Evolutionary conservation across 768 basidiomycete genomes (phyloP), one percentile per base, ranked within the genome.

Genomic region (Serpula lacrymans): DNA sequence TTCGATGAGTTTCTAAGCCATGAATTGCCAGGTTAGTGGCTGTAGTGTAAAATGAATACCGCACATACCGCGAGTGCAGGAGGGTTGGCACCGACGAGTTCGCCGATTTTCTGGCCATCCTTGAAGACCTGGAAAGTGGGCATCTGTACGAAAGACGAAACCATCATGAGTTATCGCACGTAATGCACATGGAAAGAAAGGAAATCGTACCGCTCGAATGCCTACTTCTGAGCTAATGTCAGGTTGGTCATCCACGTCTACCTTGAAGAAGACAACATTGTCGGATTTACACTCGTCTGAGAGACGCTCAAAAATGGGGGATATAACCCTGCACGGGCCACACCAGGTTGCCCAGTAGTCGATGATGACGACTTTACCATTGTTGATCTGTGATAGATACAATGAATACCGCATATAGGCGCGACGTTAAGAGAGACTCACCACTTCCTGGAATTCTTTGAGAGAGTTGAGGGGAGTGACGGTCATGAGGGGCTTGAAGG

Each of bases 221-320:
- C 75, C 75, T 37, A 74, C 77, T 59, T 84, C 80, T 43, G 75
- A 59, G 1, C 75, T 54, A 36, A 85, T 75, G 0, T 72, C 69
- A 4, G 53, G 44, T 38, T 74, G 73, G 26, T 65, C 67, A 50
- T 91, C 88, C 22, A 87, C 75, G 47, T 91, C 78, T 41, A 88
- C 79, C 56, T 84, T 85, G 71, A 81, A 84, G 58, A 86, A 83
- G 13, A 70, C 68, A 40, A 84, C 55, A 10, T 55, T 63, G 2
- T 59, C 45, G 38, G 50, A 54, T 16, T 59, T 55, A 5, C 50
- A 48, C 9, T 52, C 30, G 5, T 60, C 48, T 34, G 58, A 53
- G 47, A 59, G 22, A 39, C 43, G 49, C 42, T 59, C 41, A 32
- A 54, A 59, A 8, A 56, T 14, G 5, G 45, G 9, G 27, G 59